Conservation (phyloP, 768 basidiomycete species). For the Pleurotus ostreatus region DNA sequence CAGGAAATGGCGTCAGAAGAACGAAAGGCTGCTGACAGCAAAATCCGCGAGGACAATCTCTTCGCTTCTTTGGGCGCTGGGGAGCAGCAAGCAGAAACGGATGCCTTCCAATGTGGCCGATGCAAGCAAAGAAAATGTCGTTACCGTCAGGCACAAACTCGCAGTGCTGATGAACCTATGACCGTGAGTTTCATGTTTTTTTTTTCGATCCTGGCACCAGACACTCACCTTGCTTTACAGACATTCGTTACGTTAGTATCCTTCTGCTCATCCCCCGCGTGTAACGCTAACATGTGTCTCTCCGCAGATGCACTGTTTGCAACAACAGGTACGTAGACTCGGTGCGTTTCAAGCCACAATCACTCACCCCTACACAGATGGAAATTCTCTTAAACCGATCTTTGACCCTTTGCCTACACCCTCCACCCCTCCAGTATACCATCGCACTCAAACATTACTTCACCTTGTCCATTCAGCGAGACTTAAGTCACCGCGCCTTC, state of each 20-base stretch:
- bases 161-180: conserved; percentile 99
- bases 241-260: conserved; percentile 80
- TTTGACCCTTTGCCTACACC: neutral
- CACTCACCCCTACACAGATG: conserved; percentile 20
- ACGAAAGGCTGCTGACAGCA: conserved; percentile 76
- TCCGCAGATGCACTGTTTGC: conserved; percentile 59
- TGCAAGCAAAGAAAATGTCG: conserved; percentile 94
- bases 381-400: conserved; percentile 33
- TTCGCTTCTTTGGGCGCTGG: conserved; percentile 89
- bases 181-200: conserved; percentile 52
- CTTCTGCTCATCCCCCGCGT: neutral
- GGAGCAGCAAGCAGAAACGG: conserved; percentile 90
- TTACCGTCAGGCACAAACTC: conserved; percentile 94
- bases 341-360: neutral
- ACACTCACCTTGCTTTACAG: conserved; percentile 27
- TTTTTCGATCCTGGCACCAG: neutral
- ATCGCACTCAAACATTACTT: no score
- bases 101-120: conserved; percentile 93
- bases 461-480: no score
- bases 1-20: conserved; percentile 98
- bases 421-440: no score
- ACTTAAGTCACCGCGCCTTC: no score
- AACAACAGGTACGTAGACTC: conserved; percentile 31
- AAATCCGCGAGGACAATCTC: conserved; percentile 81
- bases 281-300: conserved; percentile 3